A percentile compares a stretch with the other conserved stretches of the same genome.
Evolutionary conservation across 2,329 filamentous ascomycete species (phyloP).

Genomic region (Epicoccum sorghinum): DNA sequence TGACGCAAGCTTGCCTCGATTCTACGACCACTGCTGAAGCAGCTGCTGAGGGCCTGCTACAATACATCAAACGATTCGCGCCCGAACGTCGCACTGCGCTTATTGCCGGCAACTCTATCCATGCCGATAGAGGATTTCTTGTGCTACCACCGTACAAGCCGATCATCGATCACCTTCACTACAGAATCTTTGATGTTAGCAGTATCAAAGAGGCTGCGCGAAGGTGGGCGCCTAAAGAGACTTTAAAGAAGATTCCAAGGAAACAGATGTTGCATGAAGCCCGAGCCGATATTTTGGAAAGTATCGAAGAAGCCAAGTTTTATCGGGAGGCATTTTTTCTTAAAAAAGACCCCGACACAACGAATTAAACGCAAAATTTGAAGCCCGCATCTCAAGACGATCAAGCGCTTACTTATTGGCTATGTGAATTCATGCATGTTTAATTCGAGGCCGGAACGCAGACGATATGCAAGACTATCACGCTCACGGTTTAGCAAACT

Average conservation of each 20-base stretch:
- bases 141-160: constrained; percentile 73
- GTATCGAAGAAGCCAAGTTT: constrained; percentile 87
- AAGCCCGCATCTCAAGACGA: background rate
- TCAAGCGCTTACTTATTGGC: too few relatives aligned
- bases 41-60: constrained; percentile 74
- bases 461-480: too few relatives aligned
- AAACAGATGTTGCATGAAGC: constrained; percentile 85
- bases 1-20: constrained; percentile 75
- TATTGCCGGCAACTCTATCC: constrained; percentile 90
- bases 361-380: background rate
- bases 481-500: too few relatives aligned
- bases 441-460: too few relatives aligned
- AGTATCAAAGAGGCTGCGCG: constrained; percentile 87
- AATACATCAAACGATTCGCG: constrained; percentile 76
- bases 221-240: constrained; percentile 73
- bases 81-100: constrained; percentile 71
- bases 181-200: constrained; percentile 91
- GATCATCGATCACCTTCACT: constrained; percentile 79
- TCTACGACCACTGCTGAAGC: constrained; percentile 74
- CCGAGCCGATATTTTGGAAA: constrained; percentile 88
- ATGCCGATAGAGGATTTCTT: constrained; percentile 86
- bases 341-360: constrained; percentile 5
- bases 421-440: too few relatives aligned
- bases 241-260: constrained; percentile 66
- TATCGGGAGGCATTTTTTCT: constrained; percentile 75